Base-by-base conservation (phyloP, 768 basidiomycete species). In the Floccularia luteovirens region DNA sequence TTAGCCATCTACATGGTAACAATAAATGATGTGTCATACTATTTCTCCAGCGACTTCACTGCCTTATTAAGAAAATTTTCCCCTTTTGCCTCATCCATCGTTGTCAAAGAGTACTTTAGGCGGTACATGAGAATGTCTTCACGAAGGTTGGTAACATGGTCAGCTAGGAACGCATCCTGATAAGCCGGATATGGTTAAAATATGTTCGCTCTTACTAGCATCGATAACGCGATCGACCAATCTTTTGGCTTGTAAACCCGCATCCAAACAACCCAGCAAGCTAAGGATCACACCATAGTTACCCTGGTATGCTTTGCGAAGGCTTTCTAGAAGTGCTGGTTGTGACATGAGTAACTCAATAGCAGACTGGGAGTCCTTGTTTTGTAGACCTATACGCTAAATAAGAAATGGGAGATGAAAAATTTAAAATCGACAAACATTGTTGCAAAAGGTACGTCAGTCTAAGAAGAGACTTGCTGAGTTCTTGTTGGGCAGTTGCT, bases 181-280 rank as follows among this genome's bases (percentile, higher is more conserved):
- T n/a, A 35, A 35, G 4, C 6, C 20, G 23, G 6, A 22, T 14
- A 23, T 20, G 31, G 7, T 21, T 30, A 31, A 22, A 30, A 5
- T 5, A 27, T 13, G 43, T 32, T 28, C 14, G 60, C n/a, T n/a
- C 74, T 23, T 43, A 72, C 68, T 65, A 36, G 79, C 71, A 55
- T 99, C 93, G 40, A 98, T 83, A 43, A 96, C 77, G 10, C 79
- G 74, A 61, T 99, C 96, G 0, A 93, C 93, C 2, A 98, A 70
- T 41, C 68, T 78, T 67, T 99, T 99, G n/a, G 82, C 75, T 48
- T 77, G 75, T 24, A 81, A 60, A 0, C 96, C 96, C 39, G 84
- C 72, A 48, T 98, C 96, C 34, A 99, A 62, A 49, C 84, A 91
- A n/a, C 93, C 93, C 4, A 98, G 69, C 33, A 99, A 70, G 53